Base-by-base conservation (phyloP, 2,329 filamentous ascomycete species). In the Aspergillus intermedius region DNA sequence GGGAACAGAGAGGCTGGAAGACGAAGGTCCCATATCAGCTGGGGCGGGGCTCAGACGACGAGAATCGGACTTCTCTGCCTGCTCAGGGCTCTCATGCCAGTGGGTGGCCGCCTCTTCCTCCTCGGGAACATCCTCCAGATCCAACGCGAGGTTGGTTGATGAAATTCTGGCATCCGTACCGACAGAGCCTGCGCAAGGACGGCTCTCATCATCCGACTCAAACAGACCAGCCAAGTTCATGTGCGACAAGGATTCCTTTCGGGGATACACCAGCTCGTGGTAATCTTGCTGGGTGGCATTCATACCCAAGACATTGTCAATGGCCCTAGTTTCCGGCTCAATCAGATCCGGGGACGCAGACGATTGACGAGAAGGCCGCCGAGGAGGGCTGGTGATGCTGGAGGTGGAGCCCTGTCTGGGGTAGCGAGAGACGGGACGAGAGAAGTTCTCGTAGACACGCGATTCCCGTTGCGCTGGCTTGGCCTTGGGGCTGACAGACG, bases 401-500 rank as follows among this genome's bases (percentile, higher is more conserved):
- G 68, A 62, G 28, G 68, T 65, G 6, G 68, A 68, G 19, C 70
- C 67, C 28, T 68, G 63, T 23, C 65, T 65, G 28, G 69, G 66
- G 51, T 66, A 60, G 51, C 66, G 70, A 3, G 74, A 63, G 21
- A 71, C 73, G 3, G 77, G 76, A n/a, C 75, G 74, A 22, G 77
- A 80, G 58, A 80, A 80, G 57, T 78, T 80, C 49, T 80, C 77
- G 19, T 75, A 67, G 10, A 63, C 65, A 39, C 69, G 69, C 43
- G 72, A 71, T 45, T 65, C 56, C 34, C 62, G 52, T 47, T 60
- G 57, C 32, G 50, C 56, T 53, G 32, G 44, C 37, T 47, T 51
- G 55, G 54, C 53, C 54, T 49, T 55, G 13, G 60, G 64, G 39
- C 57, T 62, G 13, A 46, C 45, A n/a, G 61, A 55, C 13, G 53